Base-by-base conservation (phyloP, 345 rosid genomes). In the Mercurialis annua region DNA sequence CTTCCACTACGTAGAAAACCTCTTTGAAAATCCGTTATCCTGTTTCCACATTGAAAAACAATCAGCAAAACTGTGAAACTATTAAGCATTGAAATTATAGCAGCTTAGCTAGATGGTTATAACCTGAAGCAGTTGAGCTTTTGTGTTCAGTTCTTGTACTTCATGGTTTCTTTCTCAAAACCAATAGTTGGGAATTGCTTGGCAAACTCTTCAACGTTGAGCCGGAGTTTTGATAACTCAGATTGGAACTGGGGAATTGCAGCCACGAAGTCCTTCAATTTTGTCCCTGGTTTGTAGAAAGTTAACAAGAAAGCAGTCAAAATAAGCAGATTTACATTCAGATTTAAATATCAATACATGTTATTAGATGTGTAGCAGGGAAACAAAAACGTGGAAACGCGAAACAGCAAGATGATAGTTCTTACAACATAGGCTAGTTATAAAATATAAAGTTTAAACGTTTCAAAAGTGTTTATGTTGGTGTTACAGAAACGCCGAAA, bases 121-220 rank as follows among this genome's bases (percentile, higher is more conserved):
- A 62, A 73, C 69, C 77, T 69, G 34, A 44, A 51, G 67, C 52
- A 65, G 71, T 14, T 17, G 11, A 20, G 29, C 21, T 59, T 59
- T 40, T 53, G 29, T 23, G 53, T 62, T 94, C 79, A 91, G 78
- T 87, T 89, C 82, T 91, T 89, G 89, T 91, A 91, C 81, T 94
- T 94, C 98, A 94, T 94, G 74, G 98, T 84, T 81, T 78, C 90
- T 74, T 94, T 94, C 51, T 89, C 97, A 65, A 94, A 94, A 15
- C 98, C 97, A 23, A 94, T 84, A 51, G 98, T 91, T 34, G 98
- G 98, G 82, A 94, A 94, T 74, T 89, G 99, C 77, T 94, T 94
- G 18, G 98, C 98, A 42, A 80, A 94, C 77, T 82, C 90, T 78
- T 91, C 98, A 10, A 94, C 97, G 49, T 83, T 75, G 0, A 61